A percentile compares a stretch with the other conserved stretches of the same genome.
Evolutionary conservation across 768 basidiomycete species (phyloP).

Genomic region (Ephemerocybe angulata): DNA sequence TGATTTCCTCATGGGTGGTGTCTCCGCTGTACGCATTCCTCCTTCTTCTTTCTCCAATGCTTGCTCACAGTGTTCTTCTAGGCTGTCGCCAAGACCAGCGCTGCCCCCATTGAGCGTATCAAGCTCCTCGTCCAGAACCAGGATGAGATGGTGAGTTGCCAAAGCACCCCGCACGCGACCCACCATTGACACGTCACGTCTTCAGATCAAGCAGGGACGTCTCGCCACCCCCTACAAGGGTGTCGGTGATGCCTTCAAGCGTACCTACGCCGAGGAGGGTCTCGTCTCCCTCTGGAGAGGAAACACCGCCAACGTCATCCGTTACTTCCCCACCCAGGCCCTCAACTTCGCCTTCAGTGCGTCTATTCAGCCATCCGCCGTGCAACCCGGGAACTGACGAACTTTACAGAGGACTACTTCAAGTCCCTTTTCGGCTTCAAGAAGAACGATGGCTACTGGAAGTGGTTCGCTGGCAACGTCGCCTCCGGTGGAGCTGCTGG

Average conservation of each 20-base stretch:
- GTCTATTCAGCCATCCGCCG: slow-evolving; percentile 29
- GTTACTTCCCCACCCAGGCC: slow-evolving; percentile 99
- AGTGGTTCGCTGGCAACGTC: slow-evolving; percentile 97
- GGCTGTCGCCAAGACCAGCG: slow-evolving; percentile 98
- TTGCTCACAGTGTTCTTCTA: slow-evolving; percentile 30
- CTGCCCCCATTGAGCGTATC: slow-evolving; percentile 99
- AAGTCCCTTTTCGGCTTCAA: slow-evolving; percentile 99
- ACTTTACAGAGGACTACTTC: slow-evolving; percentile 85
- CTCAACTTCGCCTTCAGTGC: slow-evolving; percentile 99
- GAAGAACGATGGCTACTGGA: slow-evolving; percentile 97
- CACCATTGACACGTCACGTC: slow-evolving; percentile 33
- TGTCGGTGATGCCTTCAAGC: slow-evolving; percentile 83
- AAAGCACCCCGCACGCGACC: slow-evolving; percentile 1
- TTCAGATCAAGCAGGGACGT: slow-evolving; percentile 98
- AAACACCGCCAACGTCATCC: slow-evolving; percentile 99
- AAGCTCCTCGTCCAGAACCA: slow-evolving; percentile 98
- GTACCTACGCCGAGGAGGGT: slow-evolving; percentile 95
- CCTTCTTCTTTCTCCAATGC: not conserved
- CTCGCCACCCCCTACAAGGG: slow-evolving; percentile 96
- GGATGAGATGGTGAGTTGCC: slow-evolving; percentile 88
- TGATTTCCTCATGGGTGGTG: slow-evolving; percentile 97
- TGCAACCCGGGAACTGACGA: slow-evolving; percentile 7
- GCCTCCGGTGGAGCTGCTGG: slow-evolving; percentile 99
- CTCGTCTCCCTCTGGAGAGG: slow-evolving; percentile 95
- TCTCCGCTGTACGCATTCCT: slow-evolving; percentile 67